phyloP scores from a whole-genome alignment of 257 asterid genomes.

The Lithospermum erythrorhizon region DNA sequence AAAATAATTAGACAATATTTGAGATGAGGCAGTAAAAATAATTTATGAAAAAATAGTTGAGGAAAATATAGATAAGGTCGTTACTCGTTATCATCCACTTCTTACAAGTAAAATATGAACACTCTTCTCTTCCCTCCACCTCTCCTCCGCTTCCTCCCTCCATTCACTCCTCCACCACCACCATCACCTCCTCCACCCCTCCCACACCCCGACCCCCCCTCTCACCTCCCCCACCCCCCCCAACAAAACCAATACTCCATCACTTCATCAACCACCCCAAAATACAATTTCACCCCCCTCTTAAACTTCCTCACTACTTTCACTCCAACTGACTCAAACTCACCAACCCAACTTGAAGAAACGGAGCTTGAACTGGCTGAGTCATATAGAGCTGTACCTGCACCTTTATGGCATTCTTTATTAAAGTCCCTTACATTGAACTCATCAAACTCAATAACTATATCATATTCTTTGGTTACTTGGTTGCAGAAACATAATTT shows the following conservation, averaged over 20 bases:
- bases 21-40: too few relatives aligned
- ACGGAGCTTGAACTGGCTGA: constrained; percentile 59
- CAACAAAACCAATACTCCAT: constrained; percentile 27
- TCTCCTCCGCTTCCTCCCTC: constrained; percentile 29
- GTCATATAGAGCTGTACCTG: constrained; percentile 76
- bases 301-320: constrained; percentile 51
- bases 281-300: constrained; percentile 74
- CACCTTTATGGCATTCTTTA: constrained; percentile 86
- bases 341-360: constrained; percentile 40
- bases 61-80: background rate
- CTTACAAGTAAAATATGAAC: constrained; percentile 37
- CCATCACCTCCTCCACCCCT: constrained; percentile 9
- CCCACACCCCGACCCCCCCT: constrained; percentile 8
- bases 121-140: constrained; percentile 44
- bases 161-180: constrained; percentile 19
- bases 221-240: constrained; percentile 18
- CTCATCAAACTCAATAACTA: constrained; percentile 41
- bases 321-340: constrained; percentile 25
- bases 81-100: background rate
- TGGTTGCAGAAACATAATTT: constrained; percentile 85
- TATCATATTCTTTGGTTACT: constrained; percentile 57
- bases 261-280: constrained; percentile 33
- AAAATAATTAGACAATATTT: too few relatives aligned
- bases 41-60: too few relatives aligned
- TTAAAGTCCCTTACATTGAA: constrained; percentile 55